Conservation (phyloP, 495 filamentous ascomycete genomes). For the Penicillium atrosanguineum region DNA sequence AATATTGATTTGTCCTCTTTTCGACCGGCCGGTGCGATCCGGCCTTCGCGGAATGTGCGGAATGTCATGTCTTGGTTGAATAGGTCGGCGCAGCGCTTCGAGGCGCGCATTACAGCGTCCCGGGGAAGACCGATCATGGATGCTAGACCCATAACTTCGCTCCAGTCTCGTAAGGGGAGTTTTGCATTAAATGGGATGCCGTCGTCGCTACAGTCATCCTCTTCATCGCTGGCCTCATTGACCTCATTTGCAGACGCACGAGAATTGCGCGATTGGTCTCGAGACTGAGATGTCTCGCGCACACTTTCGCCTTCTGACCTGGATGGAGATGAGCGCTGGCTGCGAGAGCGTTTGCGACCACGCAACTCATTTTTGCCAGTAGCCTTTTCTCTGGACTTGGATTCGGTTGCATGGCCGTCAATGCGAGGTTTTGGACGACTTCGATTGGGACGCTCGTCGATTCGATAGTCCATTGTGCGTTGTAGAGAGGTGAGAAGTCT, state of each 20-base stretch:
- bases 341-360: slow-evolving; percentile 28
- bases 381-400: slow-evolving; percentile 10
- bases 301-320: slow-evolving; percentile 8
- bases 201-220: not conserved
- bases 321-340: not conserved
- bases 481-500: slow-evolving; percentile 64
- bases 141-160: slow-evolving; percentile 72
- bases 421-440: slow-evolving; percentile 13
- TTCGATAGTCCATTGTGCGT: slow-evolving; percentile 51
- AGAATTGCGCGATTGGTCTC: slow-evolving; percentile 16
- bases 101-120: slow-evolving; percentile 59
- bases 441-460: slow-evolving; percentile 12
- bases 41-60: slow-evolving; percentile 51
- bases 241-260: not conserved
- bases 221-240: not conserved
- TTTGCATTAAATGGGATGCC: slow-evolving; percentile 5
- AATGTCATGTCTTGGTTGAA: slow-evolving; percentile 66
- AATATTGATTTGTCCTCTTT: slow-evolving; percentile 13
- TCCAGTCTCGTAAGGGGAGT: slow-evolving; percentile 69
- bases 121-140: slow-evolving; percentile 64
- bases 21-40: slow-evolving; percentile 20
- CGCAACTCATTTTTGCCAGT: slow-evolving; percentile 24
- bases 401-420: slow-evolving; percentile 2
- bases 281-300: slow-evolving; percentile 15
- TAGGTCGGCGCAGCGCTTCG: slow-evolving; percentile 65